A percentile compares a stretch with the other conserved stretches of the same genome.
Evolutionary conservation across 78 protist genomes (phyloP).

Genomic region (Cavenderia fasciculata): DNA sequence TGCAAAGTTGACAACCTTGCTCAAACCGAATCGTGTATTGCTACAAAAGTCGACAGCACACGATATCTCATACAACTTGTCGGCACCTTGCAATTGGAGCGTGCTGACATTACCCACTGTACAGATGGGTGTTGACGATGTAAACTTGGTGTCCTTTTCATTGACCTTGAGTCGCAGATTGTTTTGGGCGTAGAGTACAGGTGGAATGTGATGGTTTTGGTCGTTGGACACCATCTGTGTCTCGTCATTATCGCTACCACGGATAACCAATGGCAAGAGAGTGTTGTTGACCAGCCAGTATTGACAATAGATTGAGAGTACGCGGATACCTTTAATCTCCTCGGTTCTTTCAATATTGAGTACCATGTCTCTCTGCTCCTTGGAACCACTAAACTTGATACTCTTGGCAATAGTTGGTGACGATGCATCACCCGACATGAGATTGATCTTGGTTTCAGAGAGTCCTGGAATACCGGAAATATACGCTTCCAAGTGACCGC

Average conservation of each 20-base stretch:
- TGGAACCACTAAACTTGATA: background rate
- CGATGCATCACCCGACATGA: slow-evolving; percentile 36
- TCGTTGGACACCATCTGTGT: no score
- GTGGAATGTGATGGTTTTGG: slow-evolving; percentile 5
- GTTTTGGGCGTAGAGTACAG: background rate
- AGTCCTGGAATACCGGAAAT: slow-evolving; percentile 2
- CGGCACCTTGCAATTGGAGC: background rate
- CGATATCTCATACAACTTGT: slow-evolving; percentile 9
- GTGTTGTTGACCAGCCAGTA: slow-evolving; percentile 71
- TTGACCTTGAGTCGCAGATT: background rate
- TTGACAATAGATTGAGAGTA: slow-evolving; percentile 67
- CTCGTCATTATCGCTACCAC: background rate
- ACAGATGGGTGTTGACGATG: slow-evolving; percentile 20
- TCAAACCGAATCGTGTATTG: slow-evolving; percentile 8
- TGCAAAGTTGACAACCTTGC: slow-evolving; percentile 38
- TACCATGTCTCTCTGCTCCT: slow-evolving; percentile 11
- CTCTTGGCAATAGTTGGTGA: slow-evolving; percentile 35
- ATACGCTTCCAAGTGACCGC: background rate
- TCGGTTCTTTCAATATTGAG: slow-evolving; percentile 41
- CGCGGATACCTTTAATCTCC: slow-evolving; percentile 23
- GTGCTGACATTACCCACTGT: slow-evolving; percentile 49
- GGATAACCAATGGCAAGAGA: slow-evolving; percentile 29
- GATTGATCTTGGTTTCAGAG: slow-evolving; percentile 39
- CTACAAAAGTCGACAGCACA: slow-evolving; percentile 57
- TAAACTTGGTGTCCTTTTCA: background rate